Evolutionary conservation across 163 green algal genomes (phyloP).

Genomic region (Chlamydomonas reinhardtii): DNA sequence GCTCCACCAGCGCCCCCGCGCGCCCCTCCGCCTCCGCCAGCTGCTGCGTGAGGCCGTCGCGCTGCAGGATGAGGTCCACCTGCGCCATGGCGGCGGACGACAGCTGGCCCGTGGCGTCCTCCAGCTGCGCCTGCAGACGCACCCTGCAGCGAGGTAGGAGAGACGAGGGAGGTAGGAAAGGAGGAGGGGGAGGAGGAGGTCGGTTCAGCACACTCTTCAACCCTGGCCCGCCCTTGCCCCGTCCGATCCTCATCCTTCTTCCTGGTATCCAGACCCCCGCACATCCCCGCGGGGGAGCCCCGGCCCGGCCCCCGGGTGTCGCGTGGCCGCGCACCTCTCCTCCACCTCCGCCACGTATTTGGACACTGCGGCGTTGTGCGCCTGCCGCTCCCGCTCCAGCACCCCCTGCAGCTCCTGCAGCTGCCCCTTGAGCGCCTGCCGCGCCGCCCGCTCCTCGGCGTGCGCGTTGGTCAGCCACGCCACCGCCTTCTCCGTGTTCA

Average conservation of each 20-base stretch:
- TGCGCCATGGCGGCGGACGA: constrained; percentile 53
- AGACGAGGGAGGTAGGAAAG: background rate
- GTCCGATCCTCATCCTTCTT: too few species aligned
- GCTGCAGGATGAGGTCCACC: constrained; percentile 43
- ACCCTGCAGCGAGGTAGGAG: constrained; percentile 1
- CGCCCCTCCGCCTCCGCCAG: constrained; percentile 14
- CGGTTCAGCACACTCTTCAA: too few species aligned
- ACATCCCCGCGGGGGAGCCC: background rate
- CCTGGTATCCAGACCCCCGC: background rate
- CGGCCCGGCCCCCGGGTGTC: background rate
- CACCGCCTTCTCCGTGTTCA: constrained; percentile 65
- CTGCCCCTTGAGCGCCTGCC: constrained; percentile 50
- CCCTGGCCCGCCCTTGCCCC: too few species aligned
- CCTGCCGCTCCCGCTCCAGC: constrained; percentile 59
- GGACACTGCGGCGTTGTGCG: constrained; percentile 61
- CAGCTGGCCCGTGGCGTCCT: constrained; percentile 17
- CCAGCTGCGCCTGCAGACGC: constrained; percentile 40
- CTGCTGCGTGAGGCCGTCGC: constrained; percentile 14
- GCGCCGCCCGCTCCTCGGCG: constrained; percentile 61
- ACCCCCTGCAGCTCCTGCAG: constrained; percentile 28
- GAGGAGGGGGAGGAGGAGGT: background rate
- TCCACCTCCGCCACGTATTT: constrained; percentile 67
- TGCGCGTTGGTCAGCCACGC: constrained; percentile 68
- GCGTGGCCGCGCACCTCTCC: constrained; percentile 24
- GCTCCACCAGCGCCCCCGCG: constrained; percentile 1